A percentile compares a stretch with the other conserved stretches of the same genome.
Evolutionary conservation across 257 asterid species (phyloP).

Genomic region (Solanum commersonii): DNA sequence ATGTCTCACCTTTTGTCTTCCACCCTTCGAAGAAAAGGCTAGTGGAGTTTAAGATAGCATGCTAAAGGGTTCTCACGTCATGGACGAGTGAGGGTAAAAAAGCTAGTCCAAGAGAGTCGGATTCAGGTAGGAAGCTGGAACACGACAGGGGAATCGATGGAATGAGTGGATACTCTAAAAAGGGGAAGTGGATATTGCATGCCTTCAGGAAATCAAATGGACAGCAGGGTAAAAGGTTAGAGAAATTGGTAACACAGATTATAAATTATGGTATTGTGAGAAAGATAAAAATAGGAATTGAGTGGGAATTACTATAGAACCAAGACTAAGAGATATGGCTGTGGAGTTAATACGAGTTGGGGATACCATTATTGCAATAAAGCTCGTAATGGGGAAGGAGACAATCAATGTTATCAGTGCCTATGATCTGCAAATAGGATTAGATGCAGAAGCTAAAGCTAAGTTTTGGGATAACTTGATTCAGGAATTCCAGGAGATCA

Average conservation of each 20-base stretch:
- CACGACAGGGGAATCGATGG: not conserved
- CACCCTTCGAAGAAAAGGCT: not conserved
- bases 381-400: not conserved
- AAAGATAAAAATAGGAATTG: not conserved
- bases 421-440: not conserved
- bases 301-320: not conserved
- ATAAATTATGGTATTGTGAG: not conserved
- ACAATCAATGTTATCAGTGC: not conserved
- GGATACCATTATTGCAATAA: not conserved
- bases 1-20: not conserved
- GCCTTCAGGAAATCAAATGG: not conserved
- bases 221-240: not conserved
- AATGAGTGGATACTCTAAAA: not conserved
- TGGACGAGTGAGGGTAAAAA: not conserved
- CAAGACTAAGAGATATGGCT: not conserved
- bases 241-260: not conserved
- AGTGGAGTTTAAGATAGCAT: not conserved
- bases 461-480: not conserved
- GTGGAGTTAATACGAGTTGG: not conserved
- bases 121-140: not conserved
- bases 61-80: not conserved
- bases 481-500: not conserved
- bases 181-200: not conserved
- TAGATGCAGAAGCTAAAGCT: not conserved
- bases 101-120: not conserved